Percentiles rank a stretch among this genome's conserved stretches.
Evolutionary conservation across 2,329 filamentous ascomycete genomes (phyloP).

Genomic region (Ophiostoma sp.): DNA sequence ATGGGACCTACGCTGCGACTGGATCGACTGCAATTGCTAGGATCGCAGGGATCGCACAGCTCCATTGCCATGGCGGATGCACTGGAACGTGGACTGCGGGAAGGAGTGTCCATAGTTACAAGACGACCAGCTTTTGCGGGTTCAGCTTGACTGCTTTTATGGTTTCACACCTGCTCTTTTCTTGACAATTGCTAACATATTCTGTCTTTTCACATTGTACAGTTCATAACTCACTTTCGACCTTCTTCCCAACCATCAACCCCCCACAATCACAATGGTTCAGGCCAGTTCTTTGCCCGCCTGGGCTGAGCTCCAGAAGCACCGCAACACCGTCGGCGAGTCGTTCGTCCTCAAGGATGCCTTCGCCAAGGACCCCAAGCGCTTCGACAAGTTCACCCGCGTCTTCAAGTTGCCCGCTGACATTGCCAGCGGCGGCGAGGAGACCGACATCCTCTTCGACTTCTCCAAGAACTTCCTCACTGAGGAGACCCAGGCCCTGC

Average conservation of each 20-base stretch:
- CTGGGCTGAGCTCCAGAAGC: slow-evolving; percentile 88
- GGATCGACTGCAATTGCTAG: background rate
- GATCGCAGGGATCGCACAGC: background rate
- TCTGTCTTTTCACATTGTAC: background rate
- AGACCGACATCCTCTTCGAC: slow-evolving; percentile 90
- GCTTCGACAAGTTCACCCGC: slow-evolving; percentile 87
- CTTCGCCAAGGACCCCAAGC: slow-evolving; percentile 82
- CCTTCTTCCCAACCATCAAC: background rate
- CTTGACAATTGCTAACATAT: background rate
- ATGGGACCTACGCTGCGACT: background rate
- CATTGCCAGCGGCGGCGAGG: slow-evolving; percentile 56
- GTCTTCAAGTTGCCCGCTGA: slow-evolving; percentile 78
- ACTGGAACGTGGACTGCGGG: slow-evolving; percentile 1
- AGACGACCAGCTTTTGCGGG: background rate
- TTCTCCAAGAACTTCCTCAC: slow-evolving; percentile 99
- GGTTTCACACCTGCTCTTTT: background rate
- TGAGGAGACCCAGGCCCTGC: slow-evolving; percentile 83
- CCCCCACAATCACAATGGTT: slow-evolving; percentile 56
- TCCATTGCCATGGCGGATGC: background rate
- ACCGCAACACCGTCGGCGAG: slow-evolving; percentile 83
- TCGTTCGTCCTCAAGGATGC: slow-evolving; percentile 90
- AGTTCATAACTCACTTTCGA: background rate
- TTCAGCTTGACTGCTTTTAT: background rate
- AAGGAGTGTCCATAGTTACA: background rate
- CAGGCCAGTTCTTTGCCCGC: slow-evolving; percentile 83